Percentiles rank a stretch among this genome's conserved stretches.
These are phyloP conservation scores for Polyporus tsugae DNA, from an alignment of 1,284 basidiomycete species.

Conservation along the genomic window DNA sequence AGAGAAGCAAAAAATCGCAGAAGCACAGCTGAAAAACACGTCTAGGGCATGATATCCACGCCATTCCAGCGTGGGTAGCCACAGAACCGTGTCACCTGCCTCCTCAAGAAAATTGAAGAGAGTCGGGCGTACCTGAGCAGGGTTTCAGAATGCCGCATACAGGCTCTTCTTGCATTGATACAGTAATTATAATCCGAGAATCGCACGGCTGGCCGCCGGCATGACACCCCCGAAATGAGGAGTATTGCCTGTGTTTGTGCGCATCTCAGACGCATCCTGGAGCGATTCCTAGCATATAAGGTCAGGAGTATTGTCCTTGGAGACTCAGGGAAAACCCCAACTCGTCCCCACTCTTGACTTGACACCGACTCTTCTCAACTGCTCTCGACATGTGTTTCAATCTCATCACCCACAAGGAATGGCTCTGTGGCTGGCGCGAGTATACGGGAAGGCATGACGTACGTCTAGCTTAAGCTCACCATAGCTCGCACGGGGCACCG, in stretches of 20 bases:
- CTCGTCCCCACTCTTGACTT: neutral
- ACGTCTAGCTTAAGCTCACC: neutral
- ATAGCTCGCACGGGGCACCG: neutral
- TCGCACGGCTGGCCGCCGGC: neutral
- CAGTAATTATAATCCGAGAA: neutral
- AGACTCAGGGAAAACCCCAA: neutral
- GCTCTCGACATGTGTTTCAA: slow-evolving; percentile 32
- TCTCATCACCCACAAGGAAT: slow-evolving; percentile 29
- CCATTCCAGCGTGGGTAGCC: neutral
- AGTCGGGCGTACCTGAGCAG: neutral
- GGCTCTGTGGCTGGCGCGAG: slow-evolving; percentile 28
- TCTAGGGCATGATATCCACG: neutral
- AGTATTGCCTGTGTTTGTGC: neutral
- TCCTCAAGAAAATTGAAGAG: neutral
- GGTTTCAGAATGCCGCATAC: neutral
- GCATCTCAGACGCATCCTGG: too few species aligned
- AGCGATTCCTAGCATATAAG: neutral
- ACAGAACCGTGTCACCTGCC: neutral
- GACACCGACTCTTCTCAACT: neutral
- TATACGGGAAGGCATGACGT: slow-evolving; percentile 23
- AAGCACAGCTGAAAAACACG: neutral
- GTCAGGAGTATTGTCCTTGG: neutral
- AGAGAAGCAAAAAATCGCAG: neutral
- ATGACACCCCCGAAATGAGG: too few species aligned
- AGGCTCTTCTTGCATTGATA: neutral